A percentile compares a stretch with the other conserved stretches of the same genome.
phyloP scores from a whole-genome alignment of 495 filamentous ascomycete species.

The Hypoxylon fragiforme region DNA sequence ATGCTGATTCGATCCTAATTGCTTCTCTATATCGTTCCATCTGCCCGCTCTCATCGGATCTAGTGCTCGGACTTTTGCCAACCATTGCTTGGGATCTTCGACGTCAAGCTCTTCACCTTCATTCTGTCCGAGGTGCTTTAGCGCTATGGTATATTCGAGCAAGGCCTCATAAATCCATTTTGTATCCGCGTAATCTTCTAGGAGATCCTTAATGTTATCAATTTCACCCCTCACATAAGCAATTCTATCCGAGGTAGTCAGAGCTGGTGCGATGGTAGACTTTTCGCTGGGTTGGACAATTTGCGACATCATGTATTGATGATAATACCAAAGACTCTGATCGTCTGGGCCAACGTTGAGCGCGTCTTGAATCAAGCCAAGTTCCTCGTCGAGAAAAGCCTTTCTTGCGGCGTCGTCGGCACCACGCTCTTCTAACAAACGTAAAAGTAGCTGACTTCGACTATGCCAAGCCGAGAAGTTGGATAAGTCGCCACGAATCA shows the following conservation, averaged over 20 bases:
- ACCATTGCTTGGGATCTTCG: slow-evolving; percentile 59
- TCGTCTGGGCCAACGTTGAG: slow-evolving; percentile 86
- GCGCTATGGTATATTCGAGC: slow-evolving; percentile 60
- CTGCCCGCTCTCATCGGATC: slow-evolving; percentile 72
- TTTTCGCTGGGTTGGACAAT: slow-evolving; percentile 43
- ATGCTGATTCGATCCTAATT: slow-evolving; percentile 31
- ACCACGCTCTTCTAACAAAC: slow-evolving; percentile 67
- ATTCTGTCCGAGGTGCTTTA: slow-evolving; percentile 50
- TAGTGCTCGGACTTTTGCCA: slow-evolving; percentile 62
- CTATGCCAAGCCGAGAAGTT: slow-evolving; percentile 99
- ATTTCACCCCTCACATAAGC: slow-evolving; percentile 70
- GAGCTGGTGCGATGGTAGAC: slow-evolving; percentile 64
- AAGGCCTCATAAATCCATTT: slow-evolving; percentile 82
- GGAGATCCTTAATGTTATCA: slow-evolving; percentile 68
- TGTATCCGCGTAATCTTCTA: slow-evolving; percentile 73
- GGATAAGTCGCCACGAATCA: slow-evolving; percentile 78
- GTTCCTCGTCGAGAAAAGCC: slow-evolving; percentile 74
- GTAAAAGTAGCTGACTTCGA: slow-evolving; percentile 78
- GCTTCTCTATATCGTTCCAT: slow-evolving; percentile 65
- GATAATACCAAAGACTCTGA: slow-evolving; percentile 96
- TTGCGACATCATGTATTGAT: slow-evolving; percentile 64
- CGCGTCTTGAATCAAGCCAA: slow-evolving; percentile 71
- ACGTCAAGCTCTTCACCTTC: slow-evolving; percentile 42
- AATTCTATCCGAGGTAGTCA: slow-evolving; percentile 63
- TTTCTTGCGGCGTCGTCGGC: slow-evolving; percentile 64